Conservation (phyloP, 2,329 filamentous ascomycete genomes). For the Trichoderma semiorbis region DNA sequence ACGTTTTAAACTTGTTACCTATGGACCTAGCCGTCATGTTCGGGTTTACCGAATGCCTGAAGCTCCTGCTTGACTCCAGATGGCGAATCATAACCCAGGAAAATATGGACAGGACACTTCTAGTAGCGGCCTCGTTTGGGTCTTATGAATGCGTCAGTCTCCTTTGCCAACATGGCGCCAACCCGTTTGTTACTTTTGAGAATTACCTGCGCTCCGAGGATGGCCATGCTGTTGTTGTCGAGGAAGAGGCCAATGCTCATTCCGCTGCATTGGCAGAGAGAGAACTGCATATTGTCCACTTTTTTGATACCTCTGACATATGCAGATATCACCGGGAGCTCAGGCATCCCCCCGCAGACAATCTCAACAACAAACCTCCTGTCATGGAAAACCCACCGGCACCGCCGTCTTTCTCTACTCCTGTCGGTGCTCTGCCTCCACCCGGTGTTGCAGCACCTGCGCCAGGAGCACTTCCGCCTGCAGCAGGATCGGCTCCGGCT, state of each 20-base stretch:
- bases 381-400: not conserved
- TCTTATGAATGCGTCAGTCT: not conserved
- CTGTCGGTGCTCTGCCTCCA: not conserved
- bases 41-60: conserved; percentile 3
- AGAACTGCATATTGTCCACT: not conserved
- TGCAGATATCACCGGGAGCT: not conserved
- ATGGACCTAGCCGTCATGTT: conserved; percentile 16
- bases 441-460: not conserved
- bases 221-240: not conserved
- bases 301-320: not conserved
- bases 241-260: not conserved
- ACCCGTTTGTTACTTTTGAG: not conserved
- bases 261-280: not conserved
- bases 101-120: not conserved
- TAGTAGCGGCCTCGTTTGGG: conserved; percentile 7
- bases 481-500: not conserved
- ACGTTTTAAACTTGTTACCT: not conserved
- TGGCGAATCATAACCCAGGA: not conserved
- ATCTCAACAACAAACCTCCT: not conserved
- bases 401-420: not conserved
- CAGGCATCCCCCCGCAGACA: not conserved
- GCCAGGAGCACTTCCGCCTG: not conserved
- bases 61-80: not conserved
- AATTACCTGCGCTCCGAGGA: not conserved
- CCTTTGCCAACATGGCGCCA: not conserved